phyloP scores from a whole-genome alignment of 805 yeast genomes.

The Candida sithepensis region DNA sequence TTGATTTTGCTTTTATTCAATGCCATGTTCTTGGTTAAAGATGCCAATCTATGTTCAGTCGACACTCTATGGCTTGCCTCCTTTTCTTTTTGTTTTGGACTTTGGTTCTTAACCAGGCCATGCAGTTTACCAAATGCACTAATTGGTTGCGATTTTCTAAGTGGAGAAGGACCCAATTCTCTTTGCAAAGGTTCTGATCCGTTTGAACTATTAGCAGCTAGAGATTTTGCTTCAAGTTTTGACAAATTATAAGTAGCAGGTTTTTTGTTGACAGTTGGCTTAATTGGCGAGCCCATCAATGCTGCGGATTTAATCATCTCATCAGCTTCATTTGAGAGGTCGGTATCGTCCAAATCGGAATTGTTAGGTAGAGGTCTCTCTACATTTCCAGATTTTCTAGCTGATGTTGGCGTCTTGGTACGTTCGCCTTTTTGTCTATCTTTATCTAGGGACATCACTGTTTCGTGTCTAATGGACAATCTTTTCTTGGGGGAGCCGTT shows the following conservation, averaged over 20 bases:
- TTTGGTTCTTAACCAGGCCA: not conserved
- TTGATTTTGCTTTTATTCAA: slow-evolving; percentile 18
- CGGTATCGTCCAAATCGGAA: slow-evolving; percentile 12
- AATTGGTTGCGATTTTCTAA: slow-evolving; percentile 11
- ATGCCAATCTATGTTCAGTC: slow-evolving; percentile 9
- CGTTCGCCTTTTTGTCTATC: not conserved
- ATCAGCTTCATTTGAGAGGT: slow-evolving; percentile 23
- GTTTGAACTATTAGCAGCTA: not conserved
- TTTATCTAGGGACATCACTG: slow-evolving; percentile 12
- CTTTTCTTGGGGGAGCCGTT: slow-evolving; percentile 16
- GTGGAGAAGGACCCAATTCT: slow-evolving; percentile 20
- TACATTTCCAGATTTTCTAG: slow-evolving; percentile 4
- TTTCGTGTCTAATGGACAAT: slow-evolving; percentile 13
- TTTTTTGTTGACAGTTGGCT: not conserved
- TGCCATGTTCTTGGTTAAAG: slow-evolving; percentile 29
- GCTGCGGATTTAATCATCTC: slow-evolving; percentile 29
- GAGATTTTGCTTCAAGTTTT: not conserved
- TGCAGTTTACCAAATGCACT: slow-evolving; percentile 17
- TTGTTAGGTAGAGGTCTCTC: not conserved
- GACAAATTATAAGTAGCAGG: not conserved
- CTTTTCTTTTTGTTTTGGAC: slow-evolving; percentile 4
- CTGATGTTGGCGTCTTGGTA: not conserved
- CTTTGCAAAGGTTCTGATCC: not conserved
- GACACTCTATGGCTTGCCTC: not conserved
- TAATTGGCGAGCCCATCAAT: slow-evolving; percentile 17